A percentile compares a stretch with the other conserved stretches of the same genome.
Conservation (phyloP, 495 filamentous ascomycete genomes). For the Penicillium ucsense region DNA sequence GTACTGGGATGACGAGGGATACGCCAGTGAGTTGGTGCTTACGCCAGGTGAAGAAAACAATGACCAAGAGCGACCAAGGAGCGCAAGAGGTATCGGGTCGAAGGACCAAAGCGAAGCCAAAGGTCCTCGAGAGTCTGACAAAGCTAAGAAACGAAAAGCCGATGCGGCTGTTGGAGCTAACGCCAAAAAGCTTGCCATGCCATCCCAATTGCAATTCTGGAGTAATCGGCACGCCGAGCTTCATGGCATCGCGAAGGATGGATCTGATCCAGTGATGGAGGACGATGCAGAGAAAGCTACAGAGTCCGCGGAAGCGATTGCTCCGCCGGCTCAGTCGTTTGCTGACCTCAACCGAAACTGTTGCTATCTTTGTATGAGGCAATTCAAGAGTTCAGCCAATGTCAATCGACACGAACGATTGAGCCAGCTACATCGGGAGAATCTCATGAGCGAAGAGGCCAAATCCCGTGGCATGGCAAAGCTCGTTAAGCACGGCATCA, state of each 20-base stretch:
- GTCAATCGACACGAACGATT: conserved; percentile 69
- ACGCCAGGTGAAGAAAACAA: conserved; percentile 38
- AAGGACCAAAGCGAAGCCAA: conserved; percentile 31
- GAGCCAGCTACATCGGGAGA: conserved; percentile 63
- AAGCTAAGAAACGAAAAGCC: conserved; percentile 64
- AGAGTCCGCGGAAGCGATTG: conserved; percentile 7
- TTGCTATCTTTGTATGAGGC: conserved; percentile 68
- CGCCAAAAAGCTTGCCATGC: conserved; percentile 42
- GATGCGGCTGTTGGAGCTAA: conserved; percentile 32
- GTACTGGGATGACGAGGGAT: conserved; percentile 81
- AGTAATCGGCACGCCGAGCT: conserved; percentile 77
- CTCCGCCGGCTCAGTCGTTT: conserved; percentile 47
- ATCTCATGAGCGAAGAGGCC: conserved; percentile 51
- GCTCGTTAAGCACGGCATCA: conserved; percentile 22
- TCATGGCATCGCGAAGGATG: conserved; percentile 45
- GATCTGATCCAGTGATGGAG: conserved; percentile 15
- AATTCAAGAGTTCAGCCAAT: conserved; percentile 59
- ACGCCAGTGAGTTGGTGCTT: conserved; percentile 56
- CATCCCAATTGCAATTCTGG: conserved; percentile 78
- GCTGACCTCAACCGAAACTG: conserved; percentile 60
- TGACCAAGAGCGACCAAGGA: conserved; percentile 12
- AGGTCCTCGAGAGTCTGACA: conserved; percentile 43
- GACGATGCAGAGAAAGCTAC: conserved; percentile 3
- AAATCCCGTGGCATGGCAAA: conserved; percentile 13
- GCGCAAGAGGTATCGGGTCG: conserved; percentile 21